Evolutionary conservation across 1,139 yeast genomes (phyloP).

Genomic region (Candida sojae): DNA sequence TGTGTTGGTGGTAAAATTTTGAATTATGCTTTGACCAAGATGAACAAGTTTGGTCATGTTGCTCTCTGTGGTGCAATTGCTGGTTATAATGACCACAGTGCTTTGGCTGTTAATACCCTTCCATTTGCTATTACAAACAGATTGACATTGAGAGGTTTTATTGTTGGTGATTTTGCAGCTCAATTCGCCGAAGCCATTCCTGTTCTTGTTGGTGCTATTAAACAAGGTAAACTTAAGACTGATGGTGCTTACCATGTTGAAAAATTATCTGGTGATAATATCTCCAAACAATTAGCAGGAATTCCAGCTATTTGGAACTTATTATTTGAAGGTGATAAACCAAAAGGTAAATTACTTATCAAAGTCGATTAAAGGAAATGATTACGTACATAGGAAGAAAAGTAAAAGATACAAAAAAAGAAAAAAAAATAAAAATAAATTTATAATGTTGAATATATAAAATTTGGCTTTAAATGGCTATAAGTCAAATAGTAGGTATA

Average conservation of each 20-base stretch:
- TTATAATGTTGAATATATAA: neutral
- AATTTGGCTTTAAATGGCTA: too few species aligned
- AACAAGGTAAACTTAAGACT: slow-evolving; percentile 42
- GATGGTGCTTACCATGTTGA: slow-evolving; percentile 20
- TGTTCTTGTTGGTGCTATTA: slow-evolving; percentile 33
- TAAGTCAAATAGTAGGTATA: too few species aligned
- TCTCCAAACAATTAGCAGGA: slow-evolving; percentile 19
- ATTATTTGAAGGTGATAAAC: slow-evolving; percentile 32
- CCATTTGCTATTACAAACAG: slow-evolving; percentile 47
- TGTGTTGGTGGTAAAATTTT: slow-evolving; percentile 67
- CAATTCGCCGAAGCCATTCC: slow-evolving; percentile 38
- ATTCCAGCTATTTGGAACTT: slow-evolving; percentile 30
- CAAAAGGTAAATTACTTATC: slow-evolving; percentile 35
- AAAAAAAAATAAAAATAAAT: neutral
- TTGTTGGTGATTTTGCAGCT: slow-evolving; percentile 38
- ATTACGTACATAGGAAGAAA: neutral
- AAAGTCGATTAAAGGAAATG: slow-evolving; percentile 17
- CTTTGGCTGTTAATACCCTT: slow-evolving; percentile 39
- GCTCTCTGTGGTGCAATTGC: slow-evolving; percentile 66
- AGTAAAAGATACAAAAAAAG: neutral
- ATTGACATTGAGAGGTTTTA: slow-evolving; percentile 50
- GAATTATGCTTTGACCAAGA: slow-evolving; percentile 43
- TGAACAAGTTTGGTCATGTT: slow-evolving; percentile 46
- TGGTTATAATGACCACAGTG: slow-evolving; percentile 50
- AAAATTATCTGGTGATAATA: slow-evolving; percentile 11